Evolutionary conservation across 1,284 basidiomycete species (phyloP).

Genomic region (Phylloporus sp.): DNA sequence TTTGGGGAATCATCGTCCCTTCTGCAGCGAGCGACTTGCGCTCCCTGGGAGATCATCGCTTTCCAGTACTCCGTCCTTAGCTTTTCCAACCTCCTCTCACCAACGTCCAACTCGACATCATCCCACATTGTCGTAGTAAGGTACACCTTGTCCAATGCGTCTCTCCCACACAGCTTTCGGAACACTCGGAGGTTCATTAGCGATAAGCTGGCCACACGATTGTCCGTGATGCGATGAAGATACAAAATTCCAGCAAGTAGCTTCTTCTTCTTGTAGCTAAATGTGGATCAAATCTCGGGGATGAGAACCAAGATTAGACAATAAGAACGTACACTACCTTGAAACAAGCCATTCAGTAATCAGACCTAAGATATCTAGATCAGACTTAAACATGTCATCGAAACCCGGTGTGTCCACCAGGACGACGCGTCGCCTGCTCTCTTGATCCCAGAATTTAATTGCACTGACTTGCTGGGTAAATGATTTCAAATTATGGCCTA

Average conservation of each 20-base stretch:
- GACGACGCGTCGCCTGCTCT: slow-evolving; percentile 13
- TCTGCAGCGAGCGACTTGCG: slow-evolving; percentile 10
- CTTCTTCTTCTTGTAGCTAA: slow-evolving; percentile 42
- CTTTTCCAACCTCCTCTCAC: slow-evolving; percentile 17
- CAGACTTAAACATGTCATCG: slow-evolving; percentile 25
- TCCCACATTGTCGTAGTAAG: slow-evolving; percentile 32
- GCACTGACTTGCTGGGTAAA: slow-evolving; percentile 25
- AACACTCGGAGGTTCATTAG: slow-evolving; percentile 45
- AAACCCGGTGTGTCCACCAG: slow-evolving; percentile 35
- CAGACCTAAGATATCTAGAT: slow-evolving; percentile 32
- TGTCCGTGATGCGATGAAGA: slow-evolving; percentile 57
- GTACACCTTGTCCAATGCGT: slow-evolving; percentile 9
- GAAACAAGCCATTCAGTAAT: slow-evolving; percentile 36
- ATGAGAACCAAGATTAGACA: background rate
- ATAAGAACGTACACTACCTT: background rate
- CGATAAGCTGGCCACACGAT: slow-evolving; percentile 51
- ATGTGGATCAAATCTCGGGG: background rate
- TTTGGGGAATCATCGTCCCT: slow-evolving; percentile 16
- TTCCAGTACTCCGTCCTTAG: slow-evolving; percentile 19
- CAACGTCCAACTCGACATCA: slow-evolving; percentile 11
- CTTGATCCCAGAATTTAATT: slow-evolving; percentile 15
- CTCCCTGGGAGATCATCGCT: slow-evolving; percentile 16
- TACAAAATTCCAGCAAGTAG: slow-evolving; percentile 55
- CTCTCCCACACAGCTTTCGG: slow-evolving; percentile 15
- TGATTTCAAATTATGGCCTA: slow-evolving; percentile 24